Evolutionary conservation across 306 rosid species (phyloP).

Genomic region (Pyrus pyrifolia): DNA sequence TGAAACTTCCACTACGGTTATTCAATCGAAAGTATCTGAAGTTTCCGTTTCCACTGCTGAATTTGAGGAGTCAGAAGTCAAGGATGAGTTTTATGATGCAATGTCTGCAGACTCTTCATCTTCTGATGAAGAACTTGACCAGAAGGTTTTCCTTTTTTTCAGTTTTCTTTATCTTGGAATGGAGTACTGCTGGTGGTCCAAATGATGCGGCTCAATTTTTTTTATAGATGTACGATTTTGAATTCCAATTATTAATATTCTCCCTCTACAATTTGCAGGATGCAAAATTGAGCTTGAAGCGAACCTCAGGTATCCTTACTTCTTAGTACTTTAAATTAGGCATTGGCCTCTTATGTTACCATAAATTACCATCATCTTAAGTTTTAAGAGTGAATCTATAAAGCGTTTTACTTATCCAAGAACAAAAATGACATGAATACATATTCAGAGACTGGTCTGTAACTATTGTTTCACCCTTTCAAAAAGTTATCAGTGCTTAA

Average conservation of each 20-base stretch:
- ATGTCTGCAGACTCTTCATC: constrained; percentile 62
- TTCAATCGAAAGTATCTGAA: constrained; percentile 44
- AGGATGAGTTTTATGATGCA: constrained; percentile 91
- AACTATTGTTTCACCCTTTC: background rate
- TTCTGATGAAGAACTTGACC: constrained; percentile 22
- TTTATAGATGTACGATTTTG: background rate
- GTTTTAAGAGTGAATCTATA: background rate
- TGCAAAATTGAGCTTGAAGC: constrained; percentile 33
- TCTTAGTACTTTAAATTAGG: background rate
- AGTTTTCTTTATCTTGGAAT: background rate
- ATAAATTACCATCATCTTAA: background rate
- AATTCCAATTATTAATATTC: constrained; percentile 16
- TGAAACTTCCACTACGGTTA: constrained; percentile 33
- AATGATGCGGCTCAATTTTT: background rate
- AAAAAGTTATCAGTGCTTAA: background rate
- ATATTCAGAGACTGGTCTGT: background rate
- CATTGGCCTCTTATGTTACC: background rate
- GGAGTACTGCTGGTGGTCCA: background rate
- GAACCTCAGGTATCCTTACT: constrained; percentile 23
- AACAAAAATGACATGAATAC: background rate
- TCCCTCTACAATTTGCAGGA: constrained; percentile 29
- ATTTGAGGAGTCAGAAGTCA: constrained; percentile 43
- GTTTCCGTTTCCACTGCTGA: constrained; percentile 39
- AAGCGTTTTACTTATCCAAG: background rate
- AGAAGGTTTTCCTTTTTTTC: constrained; percentile 25